Evolutionary conservation across 2,329 filamentous ascomycete genomes (phyloP).

Genomic region (Diplodia sapinea): DNA sequence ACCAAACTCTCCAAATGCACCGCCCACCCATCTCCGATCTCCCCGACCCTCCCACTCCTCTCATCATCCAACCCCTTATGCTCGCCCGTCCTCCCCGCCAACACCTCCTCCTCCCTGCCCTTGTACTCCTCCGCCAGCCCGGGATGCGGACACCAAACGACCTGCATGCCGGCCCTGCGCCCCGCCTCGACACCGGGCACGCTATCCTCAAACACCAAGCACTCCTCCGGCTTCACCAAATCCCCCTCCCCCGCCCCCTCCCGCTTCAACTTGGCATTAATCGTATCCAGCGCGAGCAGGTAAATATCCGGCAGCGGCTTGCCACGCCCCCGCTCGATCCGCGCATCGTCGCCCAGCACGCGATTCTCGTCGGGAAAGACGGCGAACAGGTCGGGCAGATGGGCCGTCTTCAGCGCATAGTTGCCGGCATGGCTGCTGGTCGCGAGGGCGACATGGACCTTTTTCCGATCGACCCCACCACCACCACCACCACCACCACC

Average conservation of each 20-base stretch:
- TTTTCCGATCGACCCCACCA: not conserved
- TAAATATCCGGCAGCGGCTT: constrained; percentile 97
- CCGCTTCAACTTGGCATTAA: constrained; percentile 73
- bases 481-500: too few species aligned
- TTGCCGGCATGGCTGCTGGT: constrained; percentile 76
- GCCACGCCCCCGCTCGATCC: constrained; percentile 79
- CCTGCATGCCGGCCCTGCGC: constrained; percentile 89
- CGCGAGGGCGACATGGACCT: constrained; percentile 70
- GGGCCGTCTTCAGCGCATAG: constrained; percentile 75
- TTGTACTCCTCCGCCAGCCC: constrained; percentile 76
- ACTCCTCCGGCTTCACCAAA: constrained; percentile 79
- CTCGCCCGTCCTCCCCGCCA: constrained; percentile 81
- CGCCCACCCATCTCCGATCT: constrained; percentile 66
- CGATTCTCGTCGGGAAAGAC: constrained; percentile 71
- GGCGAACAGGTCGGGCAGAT: constrained; percentile 59
- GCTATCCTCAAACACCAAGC: constrained; percentile 94
- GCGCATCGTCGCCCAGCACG: constrained; percentile 82
- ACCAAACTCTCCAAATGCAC: constrained; percentile 60
- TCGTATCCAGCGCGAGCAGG: constrained; percentile 78
- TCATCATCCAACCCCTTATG: constrained; percentile 61
- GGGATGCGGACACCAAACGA: constrained; percentile 88
- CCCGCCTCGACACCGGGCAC: constrained; percentile 93
- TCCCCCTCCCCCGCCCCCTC: constrained; percentile 61
- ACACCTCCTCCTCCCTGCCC: constrained; percentile 77
- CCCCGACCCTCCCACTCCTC: constrained; percentile 56